These are phyloP conservation scores for Grifola frondosa DNA, from an alignment of 1,284 basidiomycete genomes.

Conservation along the genomic window DNA sequence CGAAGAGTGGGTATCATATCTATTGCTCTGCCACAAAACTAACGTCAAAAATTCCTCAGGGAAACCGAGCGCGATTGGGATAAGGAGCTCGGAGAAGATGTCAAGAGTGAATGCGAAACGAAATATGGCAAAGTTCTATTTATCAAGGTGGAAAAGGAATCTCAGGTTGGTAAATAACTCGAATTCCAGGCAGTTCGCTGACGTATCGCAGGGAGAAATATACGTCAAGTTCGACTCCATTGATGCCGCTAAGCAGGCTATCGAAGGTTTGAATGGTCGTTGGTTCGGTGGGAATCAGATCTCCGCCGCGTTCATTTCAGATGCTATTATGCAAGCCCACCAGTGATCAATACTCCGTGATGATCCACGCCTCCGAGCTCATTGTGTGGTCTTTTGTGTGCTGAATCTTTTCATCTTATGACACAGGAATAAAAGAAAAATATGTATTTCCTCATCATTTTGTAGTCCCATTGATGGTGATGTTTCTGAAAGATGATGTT, in stretches of 20 bases:
- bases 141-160: conserved; percentile 94
- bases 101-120: conserved; percentile 88
- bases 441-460: conserved; percentile 20
- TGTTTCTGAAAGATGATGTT: conserved; percentile 18
- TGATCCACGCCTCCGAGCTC: not conserved
- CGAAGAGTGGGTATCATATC: conserved; percentile 69
- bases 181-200: not conserved
- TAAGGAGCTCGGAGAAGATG: conserved; percentile 92
- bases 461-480: conserved; percentile 12
- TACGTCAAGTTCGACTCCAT: conserved; percentile 89
- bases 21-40: not conserved
- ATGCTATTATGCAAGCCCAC: conserved; percentile 91
- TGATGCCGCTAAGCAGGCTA: conserved; percentile 79
- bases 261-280: conserved; percentile 89
- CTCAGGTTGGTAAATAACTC: conserved; percentile 58
- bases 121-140: conserved; percentile 88
- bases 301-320: conserved; percentile 83
- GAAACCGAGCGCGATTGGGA: conserved; percentile 98
- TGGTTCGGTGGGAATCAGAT: conserved; percentile 94
- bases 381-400: conserved; percentile 2
- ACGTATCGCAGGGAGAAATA: conserved; percentile 82
- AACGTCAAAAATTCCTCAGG: conserved; percentile 39
- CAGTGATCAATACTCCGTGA: conserved; percentile 43
- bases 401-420: conserved; percentile 16
- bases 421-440: conserved; percentile 12